Conservation (phyloP, 306 rosid genomes). For the Medicago lupulina region DNA sequence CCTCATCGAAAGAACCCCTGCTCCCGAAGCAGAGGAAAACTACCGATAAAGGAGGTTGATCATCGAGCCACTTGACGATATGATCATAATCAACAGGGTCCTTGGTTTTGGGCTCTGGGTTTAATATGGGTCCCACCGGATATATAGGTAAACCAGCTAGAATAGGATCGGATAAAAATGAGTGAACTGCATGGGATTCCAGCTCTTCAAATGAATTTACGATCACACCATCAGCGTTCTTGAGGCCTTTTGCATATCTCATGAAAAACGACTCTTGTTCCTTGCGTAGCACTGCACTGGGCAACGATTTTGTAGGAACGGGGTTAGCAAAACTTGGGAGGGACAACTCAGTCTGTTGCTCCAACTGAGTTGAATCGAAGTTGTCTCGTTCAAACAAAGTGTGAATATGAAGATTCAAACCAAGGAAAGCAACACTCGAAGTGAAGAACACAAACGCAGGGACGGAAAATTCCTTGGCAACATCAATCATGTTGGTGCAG, state of each 20-base stretch:
- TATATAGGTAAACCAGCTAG: background rate
- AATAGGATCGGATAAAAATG: background rate
- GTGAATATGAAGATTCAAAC: background rate
- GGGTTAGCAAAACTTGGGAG: background rate
- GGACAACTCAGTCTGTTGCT: background rate
- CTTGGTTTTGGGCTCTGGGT: background rate
- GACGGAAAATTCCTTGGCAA: background rate
- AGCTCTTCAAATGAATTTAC: constrained; percentile 2
- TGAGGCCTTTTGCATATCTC: background rate
- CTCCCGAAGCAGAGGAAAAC: background rate
- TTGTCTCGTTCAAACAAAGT: background rate
- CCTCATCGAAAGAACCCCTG: background rate
- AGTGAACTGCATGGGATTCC: background rate
- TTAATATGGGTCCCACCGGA: background rate
- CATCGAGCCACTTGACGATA: background rate
- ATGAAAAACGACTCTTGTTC: background rate
- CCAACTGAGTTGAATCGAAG: background rate
- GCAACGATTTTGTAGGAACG: background rate
- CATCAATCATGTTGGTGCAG: background rate
- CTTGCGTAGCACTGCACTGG: background rate
- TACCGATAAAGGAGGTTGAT: background rate
- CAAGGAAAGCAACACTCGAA: background rate
- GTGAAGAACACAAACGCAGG: background rate
- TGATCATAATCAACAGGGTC: background rate
- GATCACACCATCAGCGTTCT: background rate